Conservation (phyloP, 2,329 filamentous ascomycete genomes). For the Triangularia verruculosa region DNA sequence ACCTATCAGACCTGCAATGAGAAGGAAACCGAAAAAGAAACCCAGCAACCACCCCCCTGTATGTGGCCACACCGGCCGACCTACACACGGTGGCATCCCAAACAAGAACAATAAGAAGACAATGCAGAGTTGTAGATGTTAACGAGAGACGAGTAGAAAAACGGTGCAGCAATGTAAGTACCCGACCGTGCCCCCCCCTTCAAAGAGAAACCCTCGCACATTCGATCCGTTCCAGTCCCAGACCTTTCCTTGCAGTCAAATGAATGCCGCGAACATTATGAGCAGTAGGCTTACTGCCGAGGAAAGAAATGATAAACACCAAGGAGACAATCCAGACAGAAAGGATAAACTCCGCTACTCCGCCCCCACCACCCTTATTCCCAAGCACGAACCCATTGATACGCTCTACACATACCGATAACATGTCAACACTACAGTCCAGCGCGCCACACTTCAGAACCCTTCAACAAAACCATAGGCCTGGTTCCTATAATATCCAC, state of each 20-base stretch:
- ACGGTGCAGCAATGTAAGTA: not conserved
- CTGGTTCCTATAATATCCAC: constrained; percentile 20
- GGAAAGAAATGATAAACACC: not conserved
- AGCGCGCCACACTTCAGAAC: not conserved
- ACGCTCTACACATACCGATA: not conserved
- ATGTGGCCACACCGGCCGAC: not conserved
- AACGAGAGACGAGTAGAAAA: not conserved
- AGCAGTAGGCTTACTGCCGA: not conserved
- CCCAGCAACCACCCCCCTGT: not conserved
- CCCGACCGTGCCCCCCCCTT: not conserved
- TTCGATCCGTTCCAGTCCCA: not conserved
- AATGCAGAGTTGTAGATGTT: not conserved
- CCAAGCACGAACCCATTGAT: not conserved
- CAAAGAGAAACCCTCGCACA: not conserved
- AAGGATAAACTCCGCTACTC: not conserved
- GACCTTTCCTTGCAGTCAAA: not conserved
- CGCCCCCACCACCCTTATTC: not conserved
- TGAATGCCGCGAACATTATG: not conserved
- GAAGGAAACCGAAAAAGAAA: not conserved
- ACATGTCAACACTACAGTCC: not conserved
- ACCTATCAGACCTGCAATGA: not conserved
- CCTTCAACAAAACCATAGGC: constrained; percentile 24
- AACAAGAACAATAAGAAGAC: not conserved
- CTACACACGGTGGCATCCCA: not conserved
- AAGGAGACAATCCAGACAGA: not conserved